Conservation (phyloP, 1,284 basidiomycete species). For the Puccinia hordei region DNA sequence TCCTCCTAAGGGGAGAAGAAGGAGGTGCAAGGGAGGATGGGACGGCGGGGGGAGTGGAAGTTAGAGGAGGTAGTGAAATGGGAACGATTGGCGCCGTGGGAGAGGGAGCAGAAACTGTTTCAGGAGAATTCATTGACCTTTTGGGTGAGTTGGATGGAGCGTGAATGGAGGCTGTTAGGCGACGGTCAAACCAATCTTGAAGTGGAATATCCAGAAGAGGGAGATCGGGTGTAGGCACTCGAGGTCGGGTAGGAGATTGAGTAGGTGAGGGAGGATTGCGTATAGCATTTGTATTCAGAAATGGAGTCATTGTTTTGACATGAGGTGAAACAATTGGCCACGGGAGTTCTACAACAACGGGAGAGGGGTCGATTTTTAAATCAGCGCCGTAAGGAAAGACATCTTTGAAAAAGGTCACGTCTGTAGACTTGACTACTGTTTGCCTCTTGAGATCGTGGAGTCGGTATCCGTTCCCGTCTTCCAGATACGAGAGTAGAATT, state of each 20-base stretch:
- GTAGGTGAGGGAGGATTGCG: background rate
- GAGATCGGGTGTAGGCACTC: background rate
- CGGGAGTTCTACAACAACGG: background rate
- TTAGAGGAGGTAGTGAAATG: too few species aligned
- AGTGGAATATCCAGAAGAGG: background rate
- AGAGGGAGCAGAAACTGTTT: too few species aligned
- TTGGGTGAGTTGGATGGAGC: background rate
- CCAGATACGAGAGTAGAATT: background rate
- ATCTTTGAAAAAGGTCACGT: background rate
- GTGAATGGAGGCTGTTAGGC: background rate
- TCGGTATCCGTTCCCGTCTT: background rate
- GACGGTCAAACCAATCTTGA: background rate
- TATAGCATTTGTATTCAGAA: background rate
- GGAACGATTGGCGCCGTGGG: too few species aligned
- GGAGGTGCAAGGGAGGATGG: too few species aligned
- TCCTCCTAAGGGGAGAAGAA: too few species aligned
- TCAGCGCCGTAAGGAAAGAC: background rate
- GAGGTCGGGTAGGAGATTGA: background rate
- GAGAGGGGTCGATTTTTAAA: background rate
- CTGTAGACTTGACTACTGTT: background rate
- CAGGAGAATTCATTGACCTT: too few species aligned
- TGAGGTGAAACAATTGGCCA: too few species aligned
- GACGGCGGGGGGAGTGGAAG: too few species aligned
- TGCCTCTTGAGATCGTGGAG: background rate
- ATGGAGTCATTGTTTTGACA: background rate